These are phyloP conservation scores for Mucor racemosus DNA, from an alignment of 371 early-diverging fungal genomes.

Conservation along the genomic window DNA sequence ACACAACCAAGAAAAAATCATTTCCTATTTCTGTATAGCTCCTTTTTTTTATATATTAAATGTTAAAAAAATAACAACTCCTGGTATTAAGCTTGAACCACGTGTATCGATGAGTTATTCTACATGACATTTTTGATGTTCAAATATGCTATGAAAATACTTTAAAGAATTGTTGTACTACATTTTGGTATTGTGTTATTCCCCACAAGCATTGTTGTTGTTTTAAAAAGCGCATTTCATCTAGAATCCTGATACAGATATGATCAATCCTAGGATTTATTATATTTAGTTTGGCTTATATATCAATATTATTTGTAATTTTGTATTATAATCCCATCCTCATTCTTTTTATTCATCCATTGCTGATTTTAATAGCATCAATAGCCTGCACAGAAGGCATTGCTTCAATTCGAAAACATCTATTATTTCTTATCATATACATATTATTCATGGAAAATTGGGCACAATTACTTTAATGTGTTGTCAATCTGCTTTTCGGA, in stretches of 20 bases:
- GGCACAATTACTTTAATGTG: neutral
- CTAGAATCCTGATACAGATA: neutral
- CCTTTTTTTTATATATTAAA: slow-evolving; percentile 3
- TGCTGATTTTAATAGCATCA: neutral
- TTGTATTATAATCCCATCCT: neutral
- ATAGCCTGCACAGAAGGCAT: neutral
- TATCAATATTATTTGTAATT: neutral
- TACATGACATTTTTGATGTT: too few relatives aligned
- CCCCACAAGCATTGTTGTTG: too few relatives aligned
- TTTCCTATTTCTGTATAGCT: neutral
- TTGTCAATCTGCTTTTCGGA: slow-evolving; percentile 20
- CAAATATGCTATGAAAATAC: too few relatives aligned
- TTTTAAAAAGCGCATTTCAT: neutral
- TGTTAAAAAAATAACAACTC: too few relatives aligned
- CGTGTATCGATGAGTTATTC: too few relatives aligned
- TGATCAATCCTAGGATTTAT: neutral
- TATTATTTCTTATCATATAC: neutral
- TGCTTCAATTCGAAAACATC: neutral
- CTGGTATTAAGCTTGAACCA: too few relatives aligned
- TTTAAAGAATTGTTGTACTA: neutral
- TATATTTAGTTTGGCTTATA: neutral
- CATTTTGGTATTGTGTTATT: neutral
- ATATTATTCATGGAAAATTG: neutral
- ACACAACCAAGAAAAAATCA: neutral
- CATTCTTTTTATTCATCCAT: neutral